Conservation (phyloP, 306 rosid species). For the Astragalus membranaceus region DNA sequence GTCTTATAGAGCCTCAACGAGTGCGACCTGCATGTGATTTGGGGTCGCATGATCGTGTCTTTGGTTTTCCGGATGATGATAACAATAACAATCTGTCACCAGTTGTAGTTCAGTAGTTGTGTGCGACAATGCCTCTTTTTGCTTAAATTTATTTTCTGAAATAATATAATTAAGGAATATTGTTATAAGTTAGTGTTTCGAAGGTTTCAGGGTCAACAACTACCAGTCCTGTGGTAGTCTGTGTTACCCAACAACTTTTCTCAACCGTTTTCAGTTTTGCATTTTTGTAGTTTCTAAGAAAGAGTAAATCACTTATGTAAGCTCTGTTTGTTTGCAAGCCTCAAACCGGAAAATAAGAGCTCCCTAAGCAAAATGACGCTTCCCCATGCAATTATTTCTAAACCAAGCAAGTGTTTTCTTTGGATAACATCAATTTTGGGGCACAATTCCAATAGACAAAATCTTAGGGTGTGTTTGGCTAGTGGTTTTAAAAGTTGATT, state of each 20-base stretch:
- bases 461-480: too few relatives aligned
- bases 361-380: too few relatives aligned
- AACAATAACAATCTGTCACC: conserved; percentile 4
- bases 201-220: conserved; percentile 1
- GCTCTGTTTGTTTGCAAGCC: too few relatives aligned
- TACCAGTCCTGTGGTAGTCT: not conserved
- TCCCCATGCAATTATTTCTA: too few relatives aligned
- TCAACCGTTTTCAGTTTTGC: not conserved
- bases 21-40: not conserved
- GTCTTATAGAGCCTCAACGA: not conserved
- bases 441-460: too few relatives aligned
- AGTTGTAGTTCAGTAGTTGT: not conserved
- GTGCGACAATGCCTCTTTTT: not conserved
- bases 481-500: too few relatives aligned
- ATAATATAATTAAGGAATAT: too few relatives aligned
- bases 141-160: not conserved
- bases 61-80: not conserved
- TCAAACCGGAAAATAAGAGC: too few relatives aligned
- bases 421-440: too few relatives aligned
- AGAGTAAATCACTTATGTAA: too few relatives aligned
- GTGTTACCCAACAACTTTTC: not conserved
- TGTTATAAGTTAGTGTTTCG: not conserved
- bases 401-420: too few relatives aligned
- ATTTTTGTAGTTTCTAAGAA: not conserved
- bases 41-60: not conserved